Conservation (phyloP, 2,329 filamentous ascomycete species). For the Pestalotiopsis sp. region DNA sequence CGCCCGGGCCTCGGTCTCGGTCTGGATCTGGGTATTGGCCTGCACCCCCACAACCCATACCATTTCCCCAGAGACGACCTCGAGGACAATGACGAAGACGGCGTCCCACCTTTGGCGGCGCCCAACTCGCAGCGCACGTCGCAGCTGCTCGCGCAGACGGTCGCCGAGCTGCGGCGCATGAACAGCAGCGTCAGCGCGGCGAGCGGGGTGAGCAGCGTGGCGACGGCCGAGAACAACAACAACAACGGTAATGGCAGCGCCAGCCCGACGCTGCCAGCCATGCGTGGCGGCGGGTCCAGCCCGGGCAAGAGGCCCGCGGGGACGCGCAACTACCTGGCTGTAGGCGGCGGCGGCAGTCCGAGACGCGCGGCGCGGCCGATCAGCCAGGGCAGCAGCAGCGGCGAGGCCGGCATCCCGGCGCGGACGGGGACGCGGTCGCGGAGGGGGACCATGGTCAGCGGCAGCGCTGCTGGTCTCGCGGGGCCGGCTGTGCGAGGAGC, state of each 20-base stretch:
- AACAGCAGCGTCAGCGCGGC: slow-evolving; percentile 44
- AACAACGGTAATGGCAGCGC: slow-evolving; percentile 18
- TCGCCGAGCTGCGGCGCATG: slow-evolving; percentile 59
- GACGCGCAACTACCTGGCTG: slow-evolving; percentile 48
- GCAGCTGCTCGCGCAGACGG: slow-evolving; percentile 40
- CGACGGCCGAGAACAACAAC: slow-evolving; percentile 28
- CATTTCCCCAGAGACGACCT: not conserved
- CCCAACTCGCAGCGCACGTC: slow-evolving; percentile 17
- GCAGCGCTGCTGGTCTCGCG: not conserved
- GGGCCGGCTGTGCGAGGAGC: not conserved
- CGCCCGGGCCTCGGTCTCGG: not conserved
- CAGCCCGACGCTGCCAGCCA: slow-evolving; percentile 41
- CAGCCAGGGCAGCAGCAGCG: not conserved
- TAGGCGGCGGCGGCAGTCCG: slow-evolving; percentile 32
- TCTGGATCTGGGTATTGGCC: not conserved
- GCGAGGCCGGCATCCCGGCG: not conserved
- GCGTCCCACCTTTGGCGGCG: not conserved
- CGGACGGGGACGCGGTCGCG: slow-evolving; percentile 4
- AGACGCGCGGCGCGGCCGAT: not conserved
- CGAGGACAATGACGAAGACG: not conserved
- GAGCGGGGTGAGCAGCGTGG: slow-evolving; percentile 46
- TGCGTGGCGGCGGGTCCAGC: slow-evolving; percentile 42
- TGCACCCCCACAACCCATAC: not conserved
- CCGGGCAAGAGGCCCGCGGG: slow-evolving; percentile 38
- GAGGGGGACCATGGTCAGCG: not conserved